Conservation (phyloP, 2,329 filamentous ascomycete species). For the Rhynchosporium graminicola region DNA sequence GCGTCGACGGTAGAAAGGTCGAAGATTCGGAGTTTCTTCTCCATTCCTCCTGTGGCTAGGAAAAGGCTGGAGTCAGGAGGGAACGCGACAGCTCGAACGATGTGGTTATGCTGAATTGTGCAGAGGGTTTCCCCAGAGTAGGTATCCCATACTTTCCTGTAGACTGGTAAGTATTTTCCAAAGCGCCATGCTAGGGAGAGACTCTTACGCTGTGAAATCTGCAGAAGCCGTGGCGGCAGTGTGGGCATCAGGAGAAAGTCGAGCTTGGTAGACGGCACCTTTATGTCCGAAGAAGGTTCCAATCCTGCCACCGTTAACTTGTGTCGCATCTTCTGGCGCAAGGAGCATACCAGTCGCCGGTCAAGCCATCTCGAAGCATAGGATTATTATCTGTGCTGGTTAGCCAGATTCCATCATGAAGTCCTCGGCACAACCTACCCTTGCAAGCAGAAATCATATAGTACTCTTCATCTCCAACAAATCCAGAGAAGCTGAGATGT, state of each 20-base stretch:
- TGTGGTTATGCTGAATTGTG: conserved; percentile 89
- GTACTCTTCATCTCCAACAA: conserved; percentile 64
- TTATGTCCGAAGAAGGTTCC: conserved; percentile 98
- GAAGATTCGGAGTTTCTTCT: conserved; percentile 95
- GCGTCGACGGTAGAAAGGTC: conserved; percentile 64
- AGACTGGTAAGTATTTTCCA: conserved; percentile 38
- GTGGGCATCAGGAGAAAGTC: conserved; percentile 82
- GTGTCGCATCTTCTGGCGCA: conserved; percentile 7
- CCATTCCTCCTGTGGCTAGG: conserved; percentile 88
- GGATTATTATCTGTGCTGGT: conserved; percentile 80
- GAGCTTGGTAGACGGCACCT: conserved; percentile 94
- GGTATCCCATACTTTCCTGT: conserved; percentile 94
- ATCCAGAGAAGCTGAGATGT: conserved; percentile 70
- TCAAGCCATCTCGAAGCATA: conserved; percentile 95
- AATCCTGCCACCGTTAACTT: conserved; percentile 58
- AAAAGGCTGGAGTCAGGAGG: conserved; percentile 79
- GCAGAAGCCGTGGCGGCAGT: conserved; percentile 92
- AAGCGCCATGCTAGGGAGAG: not conserved
- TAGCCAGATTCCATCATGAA: conserved; percentile 20
- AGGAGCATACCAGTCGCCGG: conserved; percentile 76
- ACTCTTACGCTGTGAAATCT: conserved; percentile 84
- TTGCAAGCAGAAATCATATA: conserved; percentile 76
- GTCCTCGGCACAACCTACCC: conserved; percentile 45
- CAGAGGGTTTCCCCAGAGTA: conserved; percentile 87
- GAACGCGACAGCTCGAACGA: conserved; percentile 91